phyloP scores from a whole-genome alignment of 23 red algal species.

The Cyanidium caldarium region DNA sequence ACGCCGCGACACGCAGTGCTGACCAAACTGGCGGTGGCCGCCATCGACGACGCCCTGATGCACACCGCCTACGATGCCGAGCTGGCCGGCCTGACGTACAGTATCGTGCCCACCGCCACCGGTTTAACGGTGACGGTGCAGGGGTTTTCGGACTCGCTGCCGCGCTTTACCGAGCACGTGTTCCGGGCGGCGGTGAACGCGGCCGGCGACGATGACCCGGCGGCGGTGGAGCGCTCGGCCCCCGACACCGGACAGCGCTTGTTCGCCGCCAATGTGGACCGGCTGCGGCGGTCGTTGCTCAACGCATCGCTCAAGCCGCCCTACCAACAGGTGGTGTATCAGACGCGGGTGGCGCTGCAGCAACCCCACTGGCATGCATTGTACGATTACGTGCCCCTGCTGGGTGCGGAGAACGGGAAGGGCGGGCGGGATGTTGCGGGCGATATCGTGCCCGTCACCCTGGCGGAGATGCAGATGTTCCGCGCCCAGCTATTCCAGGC shows the following conservation, averaged over 20 bases:
- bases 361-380: not conserved
- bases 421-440: too few relatives aligned
- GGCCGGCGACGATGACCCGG: not conserved
- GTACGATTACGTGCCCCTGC: not conserved
- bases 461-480: not conserved
- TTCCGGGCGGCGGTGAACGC: not conserved
- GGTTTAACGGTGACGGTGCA: not conserved
- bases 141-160: not conserved
- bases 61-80: slow-evolving; percentile 62
- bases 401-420: not conserved
- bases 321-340: not conserved
- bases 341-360: not conserved
- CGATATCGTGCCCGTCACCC: too few relatives aligned
- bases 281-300: not conserved
- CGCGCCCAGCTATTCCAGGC: not conserved
- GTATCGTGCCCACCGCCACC: not conserved
- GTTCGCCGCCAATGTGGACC: not conserved
- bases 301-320: not conserved
- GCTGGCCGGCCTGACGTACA: slow-evolving; percentile 28
- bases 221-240: not conserved
- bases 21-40: slow-evolving; percentile 19
- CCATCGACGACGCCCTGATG: slow-evolving; percentile 61
- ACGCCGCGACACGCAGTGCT: slow-evolving; percentile 43
- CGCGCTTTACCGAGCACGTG: not conserved
- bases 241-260: not conserved